Conservation (phyloP, 768 basidiomycete genomes). For the Scleroderma citrinum region DNA sequence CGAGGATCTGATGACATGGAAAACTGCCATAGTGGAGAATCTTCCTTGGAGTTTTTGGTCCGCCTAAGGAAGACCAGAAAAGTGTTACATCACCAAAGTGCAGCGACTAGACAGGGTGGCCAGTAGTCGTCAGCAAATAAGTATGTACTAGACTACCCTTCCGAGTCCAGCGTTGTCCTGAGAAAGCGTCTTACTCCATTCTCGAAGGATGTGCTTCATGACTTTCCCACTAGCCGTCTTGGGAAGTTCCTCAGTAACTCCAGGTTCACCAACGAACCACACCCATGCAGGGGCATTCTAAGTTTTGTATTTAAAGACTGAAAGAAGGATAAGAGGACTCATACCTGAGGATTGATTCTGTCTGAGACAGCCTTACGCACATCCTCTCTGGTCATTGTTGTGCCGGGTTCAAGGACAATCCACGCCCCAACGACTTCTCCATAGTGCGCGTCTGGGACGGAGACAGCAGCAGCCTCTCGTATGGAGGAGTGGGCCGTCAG, state of each 20-base stretch:
- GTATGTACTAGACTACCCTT: not conserved
- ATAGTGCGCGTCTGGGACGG: constrained; percentile 62
- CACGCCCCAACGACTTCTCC: constrained; percentile 82
- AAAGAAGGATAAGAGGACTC: constrained; percentile 5
- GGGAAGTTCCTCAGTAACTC: constrained; percentile 51
- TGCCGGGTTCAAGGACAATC: constrained; percentile 48
- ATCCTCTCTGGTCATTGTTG: constrained; percentile 40
- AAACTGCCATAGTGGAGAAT: no score
- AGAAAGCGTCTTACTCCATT: constrained; percentile 59
- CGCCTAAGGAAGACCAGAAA: no score
- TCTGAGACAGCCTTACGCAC: constrained; percentile 48
- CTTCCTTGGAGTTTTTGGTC: no score
- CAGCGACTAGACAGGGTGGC: no score
- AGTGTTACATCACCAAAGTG: no score
- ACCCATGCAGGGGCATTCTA: constrained; percentile 80
- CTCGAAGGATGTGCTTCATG: constrained; percentile 70
- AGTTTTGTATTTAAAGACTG: not conserved
- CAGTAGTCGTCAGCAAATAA: no score
- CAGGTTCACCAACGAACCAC: constrained; percentile 75
- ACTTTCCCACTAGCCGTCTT: constrained; percentile 88
- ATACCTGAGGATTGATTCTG: constrained; percentile 76
- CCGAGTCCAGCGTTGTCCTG: constrained; percentile 37
- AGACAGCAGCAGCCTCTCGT: constrained; percentile 65
- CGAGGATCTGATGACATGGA: no score
- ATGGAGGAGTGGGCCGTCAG: constrained; percentile 51